Evolutionary conservation across 2,329 filamentous ascomycete species (phyloP).

Genomic region (Lecanicillium sp.): DNA sequence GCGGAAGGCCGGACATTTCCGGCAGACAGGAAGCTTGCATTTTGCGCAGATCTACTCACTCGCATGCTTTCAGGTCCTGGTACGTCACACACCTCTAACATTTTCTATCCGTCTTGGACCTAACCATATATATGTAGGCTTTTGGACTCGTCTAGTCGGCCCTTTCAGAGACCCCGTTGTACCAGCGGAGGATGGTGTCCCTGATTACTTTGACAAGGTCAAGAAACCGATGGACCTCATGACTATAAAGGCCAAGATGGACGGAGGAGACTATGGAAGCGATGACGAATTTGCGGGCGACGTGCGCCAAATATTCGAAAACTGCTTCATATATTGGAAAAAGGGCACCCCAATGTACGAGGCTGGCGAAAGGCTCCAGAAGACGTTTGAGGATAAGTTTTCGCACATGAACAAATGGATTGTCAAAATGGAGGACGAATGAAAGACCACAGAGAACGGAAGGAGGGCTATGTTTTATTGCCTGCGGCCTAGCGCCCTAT

Average conservation of each 20-base stretch:
- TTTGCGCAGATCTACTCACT: conserved; percentile 49
- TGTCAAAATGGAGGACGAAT: conserved; percentile 37
- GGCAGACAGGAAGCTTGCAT: conserved; percentile 42
- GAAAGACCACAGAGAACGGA: conserved; percentile 19
- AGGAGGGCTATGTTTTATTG: too few species aligned
- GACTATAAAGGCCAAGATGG: conserved; percentile 55
- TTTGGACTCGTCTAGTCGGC: conserved; percentile 59
- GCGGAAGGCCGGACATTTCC: conserved; percentile 25
- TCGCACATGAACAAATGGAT: conserved; percentile 53
- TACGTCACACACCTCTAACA: conserved; percentile 19
- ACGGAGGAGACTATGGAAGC: conserved; percentile 39
- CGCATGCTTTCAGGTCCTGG: conserved; percentile 57
- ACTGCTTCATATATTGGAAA: conserved; percentile 58
- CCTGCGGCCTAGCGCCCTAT: too few species aligned
- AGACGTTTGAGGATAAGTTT: conserved; percentile 52
- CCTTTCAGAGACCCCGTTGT: conserved; percentile 55
- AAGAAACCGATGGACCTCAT: conserved; percentile 55
- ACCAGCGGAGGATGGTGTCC: conserved; percentile 47
- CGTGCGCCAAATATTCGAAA: conserved; percentile 54
- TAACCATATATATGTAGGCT: conserved; percentile 33
- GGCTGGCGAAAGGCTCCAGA: conserved; percentile 50
- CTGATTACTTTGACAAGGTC: conserved; percentile 54
- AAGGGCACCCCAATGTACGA: conserved; percentile 46
- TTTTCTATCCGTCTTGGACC: background rate
- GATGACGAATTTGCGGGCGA: conserved; percentile 49